Base-by-base conservation (phyloP, 2,329 filamentous ascomycete genomes). In the Ramularia endophylla region DNA sequence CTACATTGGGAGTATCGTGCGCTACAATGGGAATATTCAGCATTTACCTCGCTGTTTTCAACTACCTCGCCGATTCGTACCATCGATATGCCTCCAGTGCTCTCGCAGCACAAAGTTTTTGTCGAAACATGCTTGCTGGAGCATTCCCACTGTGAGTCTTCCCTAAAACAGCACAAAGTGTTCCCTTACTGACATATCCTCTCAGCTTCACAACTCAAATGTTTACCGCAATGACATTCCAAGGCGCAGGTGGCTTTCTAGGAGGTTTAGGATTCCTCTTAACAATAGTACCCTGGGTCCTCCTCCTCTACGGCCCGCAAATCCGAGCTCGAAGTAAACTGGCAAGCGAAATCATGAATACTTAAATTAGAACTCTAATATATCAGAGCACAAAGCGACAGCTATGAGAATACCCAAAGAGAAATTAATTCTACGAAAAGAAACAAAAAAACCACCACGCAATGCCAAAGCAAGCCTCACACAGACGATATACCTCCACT, bases 1-100 rank as follows among this genome's bases (percentile, higher is more conserved):
- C 87, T 0, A 66, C 79, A 0, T 64, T 90, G 3, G 83, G 80
- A 0, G 72, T 95, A 25, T 78, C 73, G 0, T 76, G 87, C 44
- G 81, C 87, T 0, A 90, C 85, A 0, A 85, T 90, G 71, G 83
- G 89, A 19, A 94, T 95, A 50, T 90, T 87, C 62, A 82, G 79
- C 29, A 80, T 95, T 27, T 94, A 94, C 58, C 74, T 95, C 1
- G 83, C 88, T 2, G 85, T 87, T 0, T 95, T 95, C 68, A 95
- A 95, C 60, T 95, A 94, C 54, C 73, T 95, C 1, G 87, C 88
- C 15, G 89, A 95, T 59, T 83, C 82, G 1, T 95, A 95, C 62
- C 83, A 88, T 58, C 72, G 77, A 2, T 95, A 90, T 55, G 87
- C 89, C 0, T 87, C 82, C 28, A 92, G 85, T 1, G 88, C 89